Evolutionary conservation across 805 yeast genomes (phyloP), one percentile per base, ranked within the genome.

Genomic region (Helenozyma baotianmanensis): DNA sequence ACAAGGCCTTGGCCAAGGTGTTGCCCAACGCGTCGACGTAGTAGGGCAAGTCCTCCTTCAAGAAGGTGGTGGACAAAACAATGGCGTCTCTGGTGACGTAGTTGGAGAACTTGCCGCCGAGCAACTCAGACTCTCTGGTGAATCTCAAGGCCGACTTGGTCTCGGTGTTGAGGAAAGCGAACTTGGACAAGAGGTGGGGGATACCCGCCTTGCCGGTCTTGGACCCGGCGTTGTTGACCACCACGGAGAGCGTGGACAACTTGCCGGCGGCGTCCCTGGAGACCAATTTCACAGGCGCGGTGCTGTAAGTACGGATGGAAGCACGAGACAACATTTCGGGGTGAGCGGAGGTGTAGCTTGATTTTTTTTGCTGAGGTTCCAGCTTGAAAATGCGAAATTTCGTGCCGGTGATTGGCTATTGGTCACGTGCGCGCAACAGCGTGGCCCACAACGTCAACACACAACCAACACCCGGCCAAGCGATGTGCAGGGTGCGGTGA

Each of bases 51-150:
- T 81, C 84, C 64, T 83, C 85, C 58, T 80, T 80, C 64, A 90
- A 74, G 70, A 92, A 92, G 50, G 75, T 72, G 39, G 97, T 81
- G 48, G 76, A 74, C 54, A 90, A 75, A 42, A 84, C 76, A 45
- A 92, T 76, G 51, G 81, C 71, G 59, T 92, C 97, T 71, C 96
- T 82, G 61, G 84, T 78, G 50, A 87, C 80, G 36, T 56, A 52
- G 27, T 95, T 70, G 30, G 73, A 56, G 62, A 87, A 76, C 40
- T 63, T 64, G 58, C 96, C 97, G 48, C 98, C 97, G 46, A 90
- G 72, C 46, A 92, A 76, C 70, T 90, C 98, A 32, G 89, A 69
- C 69, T 92, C 98, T 67, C 98, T 84, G 56, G 88, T 83, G 54
- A 89, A 72, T 70, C 97, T 84, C 58, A 92, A 74, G 15, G 92